Evolutionary conservation across 495 filamentous ascomycete species (phyloP), one percentile per base, ranked within the genome.

Genomic region (Pyrenula massariospora): DNA sequence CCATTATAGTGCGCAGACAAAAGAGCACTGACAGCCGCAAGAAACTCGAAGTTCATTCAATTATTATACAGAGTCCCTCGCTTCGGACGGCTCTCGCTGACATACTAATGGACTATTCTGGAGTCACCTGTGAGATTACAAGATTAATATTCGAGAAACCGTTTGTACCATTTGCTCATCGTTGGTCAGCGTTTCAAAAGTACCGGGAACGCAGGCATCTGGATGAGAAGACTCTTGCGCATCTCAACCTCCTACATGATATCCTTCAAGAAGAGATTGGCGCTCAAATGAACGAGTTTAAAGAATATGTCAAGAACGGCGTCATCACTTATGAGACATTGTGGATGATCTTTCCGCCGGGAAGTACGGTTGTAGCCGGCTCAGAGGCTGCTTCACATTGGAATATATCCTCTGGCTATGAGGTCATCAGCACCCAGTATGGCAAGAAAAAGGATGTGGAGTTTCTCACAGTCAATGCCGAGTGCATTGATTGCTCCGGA

Each of bases 161-260:
- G 0, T 88, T 88, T 64, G 66, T 79, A 63, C 79, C 81, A 0
- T 78, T 88, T 36, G 78, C 88, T 36, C 81, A 88, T 66, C 76
- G 84, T 20, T 89, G 85, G 85, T 61, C 71, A 2, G 68, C 75
- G 25, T 73, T 89, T 48, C 56, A 66, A 19, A 55, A 69, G 15
- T 75, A 76, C 47, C 67, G 77, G 23, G 62, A 76, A 10, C 67
- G 75, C 8, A 75, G 79, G 50, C 24, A 63, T 5, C n/a, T n/a
- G n/a, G 79, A 84, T 24, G 59, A 65, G 10, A 68, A 70, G 24
- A 75, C 77, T 1, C 79, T 76, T 58, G 66, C 71, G 48, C 82
- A 87, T 64, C 70, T 79, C 19, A 69, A 77, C 22, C 65, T 88
- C 0, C 68, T 88, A 24, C 68, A 75, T 48, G 68, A 74, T 31